Conservation (phyloP, 2,329 filamentous ascomycete genomes). For the Sphaerulina vaccinii region DNA sequence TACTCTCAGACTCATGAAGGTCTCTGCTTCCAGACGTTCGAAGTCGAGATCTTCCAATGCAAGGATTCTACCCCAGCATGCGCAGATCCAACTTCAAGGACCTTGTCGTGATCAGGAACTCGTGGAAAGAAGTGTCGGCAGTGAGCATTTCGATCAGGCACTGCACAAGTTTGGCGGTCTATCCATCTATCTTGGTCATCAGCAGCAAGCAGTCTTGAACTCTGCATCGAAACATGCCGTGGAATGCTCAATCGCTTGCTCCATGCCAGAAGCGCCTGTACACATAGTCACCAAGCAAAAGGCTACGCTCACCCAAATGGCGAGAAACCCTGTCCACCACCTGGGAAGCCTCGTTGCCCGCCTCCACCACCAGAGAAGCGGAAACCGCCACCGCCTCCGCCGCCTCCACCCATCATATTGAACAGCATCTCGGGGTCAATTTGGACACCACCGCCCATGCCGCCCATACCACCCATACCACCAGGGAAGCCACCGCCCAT, state of each 20-base stretch:
- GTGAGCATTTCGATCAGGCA: no score
- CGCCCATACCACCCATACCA: slow-evolving; percentile 42
- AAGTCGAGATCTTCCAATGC: no score
- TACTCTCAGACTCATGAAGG: no score
- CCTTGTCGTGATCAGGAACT: no score
- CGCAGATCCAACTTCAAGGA: no score
- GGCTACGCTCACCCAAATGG: slow-evolving; percentile 19
- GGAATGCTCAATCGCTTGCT: no score
- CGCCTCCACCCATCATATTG: slow-evolving; percentile 74
- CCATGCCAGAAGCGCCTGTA: no score
- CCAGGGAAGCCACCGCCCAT: slow-evolving; percentile 47
- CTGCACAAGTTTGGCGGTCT: neutral
- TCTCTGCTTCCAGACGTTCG: no score
- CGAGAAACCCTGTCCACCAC: slow-evolving; percentile 18
- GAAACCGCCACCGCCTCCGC: slow-evolving; percentile 48
- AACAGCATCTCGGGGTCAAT: slow-evolving; percentile 78
- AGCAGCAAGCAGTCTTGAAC: neutral
- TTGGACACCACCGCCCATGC: slow-evolving; percentile 44
- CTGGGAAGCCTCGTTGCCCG: slow-evolving; percentile 15
- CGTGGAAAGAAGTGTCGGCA: no score
- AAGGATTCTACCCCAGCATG: no score
- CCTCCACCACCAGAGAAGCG: slow-evolving; percentile 26
- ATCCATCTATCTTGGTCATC: neutral
- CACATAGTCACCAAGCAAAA: no score
- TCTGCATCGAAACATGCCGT: no score